Evolutionary conservation across 2,329 filamentous ascomycete genomes (phyloP), one percentile per base, ranked within the genome.

Genomic region (Didymella lethalis): DNA sequence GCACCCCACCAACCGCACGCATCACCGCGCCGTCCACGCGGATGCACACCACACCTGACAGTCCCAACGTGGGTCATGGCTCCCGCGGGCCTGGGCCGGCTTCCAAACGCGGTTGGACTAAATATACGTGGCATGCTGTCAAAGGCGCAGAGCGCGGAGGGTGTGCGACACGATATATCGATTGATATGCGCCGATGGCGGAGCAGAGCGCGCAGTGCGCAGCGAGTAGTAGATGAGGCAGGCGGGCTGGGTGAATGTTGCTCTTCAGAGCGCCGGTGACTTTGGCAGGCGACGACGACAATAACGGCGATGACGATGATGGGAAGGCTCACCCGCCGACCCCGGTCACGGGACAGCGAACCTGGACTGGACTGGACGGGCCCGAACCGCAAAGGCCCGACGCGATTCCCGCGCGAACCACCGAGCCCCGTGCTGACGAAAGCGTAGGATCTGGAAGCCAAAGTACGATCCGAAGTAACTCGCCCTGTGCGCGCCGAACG

Each of bases 371-470:
- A 14, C 16, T 36, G 32, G 32, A 36, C 32, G 18, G 32, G 32
- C n/a, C 14, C 32, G 32, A 16, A 36, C 32, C 16, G 32, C 25
- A 5, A 31, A 10, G 16, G 36, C 11, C 31, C 40, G 48, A 46
- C 55, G 55, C 55, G 44, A 26, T 45, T 38, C 44, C 55, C 55
- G 48, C 43, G 14, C n/a, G 18, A 36, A 53, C n/a, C 31, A 18
- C 45, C 29, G 1, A 41, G 56, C n/a, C 70, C 73, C 69, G 70
- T 71, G 73, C 73, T 75, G 51, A 75, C 69, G 16, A 23, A 5
- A 2, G 18, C 68, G 36, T 74, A 96, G 92, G 93, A 97, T 98
- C 74, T 97, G 94, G 92, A 98, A 98, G 78, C 93, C 96, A 63
- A 98, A 98, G 80, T 97, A 98, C 80, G 85, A 83, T 63, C 82